These are phyloP conservation scores for Hymenoscyphus scutula DNA, from an alignment of 2,329 filamentous ascomycete species.

Conservation along the genomic window DNA sequence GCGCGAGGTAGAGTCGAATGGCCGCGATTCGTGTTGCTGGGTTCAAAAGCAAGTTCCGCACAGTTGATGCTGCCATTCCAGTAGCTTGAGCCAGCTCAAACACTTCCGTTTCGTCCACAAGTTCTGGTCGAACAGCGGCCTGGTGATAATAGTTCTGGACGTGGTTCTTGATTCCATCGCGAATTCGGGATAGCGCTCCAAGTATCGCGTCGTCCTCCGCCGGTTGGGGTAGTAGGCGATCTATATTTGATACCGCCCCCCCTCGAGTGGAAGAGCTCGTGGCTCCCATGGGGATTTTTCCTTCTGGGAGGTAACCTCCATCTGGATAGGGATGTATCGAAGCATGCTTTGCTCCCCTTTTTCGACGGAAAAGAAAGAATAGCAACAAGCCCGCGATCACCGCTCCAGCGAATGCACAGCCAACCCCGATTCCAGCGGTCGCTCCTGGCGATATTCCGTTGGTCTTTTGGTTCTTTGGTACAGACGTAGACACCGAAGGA, in stretches of 20 bases:
- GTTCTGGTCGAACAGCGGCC: constrained; percentile 7
- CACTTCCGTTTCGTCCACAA: constrained; percentile 15
- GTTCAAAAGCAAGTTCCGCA: constrained; percentile 15
- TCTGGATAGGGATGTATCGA: not conserved
- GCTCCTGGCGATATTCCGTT: constrained; percentile 22
- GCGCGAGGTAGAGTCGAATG: constrained; percentile 16
- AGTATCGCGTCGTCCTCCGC: constrained; percentile 20
- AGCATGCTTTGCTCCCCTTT: not conserved
- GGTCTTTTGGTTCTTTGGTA: not conserved
- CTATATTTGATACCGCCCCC: constrained; percentile 9
- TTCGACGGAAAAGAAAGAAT: constrained; percentile 15
- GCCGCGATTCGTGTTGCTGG: constrained; percentile 13
- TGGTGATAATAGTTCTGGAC: constrained; percentile 23
- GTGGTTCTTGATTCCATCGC: constrained; percentile 25
- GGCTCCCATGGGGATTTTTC: not conserved
- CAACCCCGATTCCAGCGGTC: constrained; percentile 39
- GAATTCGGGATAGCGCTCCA: constrained; percentile 19
- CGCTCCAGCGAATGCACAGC: constrained; percentile 36
- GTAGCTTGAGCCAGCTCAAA: constrained; percentile 13
- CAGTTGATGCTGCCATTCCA: constrained; percentile 6
- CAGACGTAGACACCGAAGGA: too few relatives aligned
- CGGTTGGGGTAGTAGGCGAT: constrained; percentile 19
- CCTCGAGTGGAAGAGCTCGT: not conserved
- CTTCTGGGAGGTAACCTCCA: constrained; percentile 10
- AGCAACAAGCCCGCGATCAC: constrained; percentile 20